Evolutionary conservation across 495 filamentous ascomycete genomes (phyloP).

Genomic region (Umbilicaria muhlenbergii): DNA sequence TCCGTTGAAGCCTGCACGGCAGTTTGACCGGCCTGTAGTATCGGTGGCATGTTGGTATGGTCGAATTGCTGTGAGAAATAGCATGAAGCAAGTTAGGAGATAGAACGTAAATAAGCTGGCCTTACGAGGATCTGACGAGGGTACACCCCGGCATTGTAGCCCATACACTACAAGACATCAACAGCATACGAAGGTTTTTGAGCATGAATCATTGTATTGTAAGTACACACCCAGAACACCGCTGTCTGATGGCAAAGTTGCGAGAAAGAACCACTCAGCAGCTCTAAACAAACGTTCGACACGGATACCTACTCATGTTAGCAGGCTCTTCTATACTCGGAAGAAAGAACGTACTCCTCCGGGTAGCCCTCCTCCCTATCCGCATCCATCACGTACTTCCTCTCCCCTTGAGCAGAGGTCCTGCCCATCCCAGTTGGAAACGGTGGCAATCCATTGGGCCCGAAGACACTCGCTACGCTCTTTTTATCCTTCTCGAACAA

Average conservation of each 20-base stretch:
- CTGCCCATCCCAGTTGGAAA: conserved; percentile 50
- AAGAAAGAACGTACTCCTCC: conserved; percentile 25
- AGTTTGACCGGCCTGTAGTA: no score
- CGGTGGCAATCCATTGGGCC: conserved; percentile 63
- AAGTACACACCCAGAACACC: no score
- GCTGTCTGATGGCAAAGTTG: no score
- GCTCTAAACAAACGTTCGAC: conserved; percentile 35
- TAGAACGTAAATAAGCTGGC: no score
- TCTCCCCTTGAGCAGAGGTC: conserved; percentile 15
- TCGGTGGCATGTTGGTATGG: no score
- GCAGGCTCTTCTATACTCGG: neutral
- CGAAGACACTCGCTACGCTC: conserved; percentile 48
- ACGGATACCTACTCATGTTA: conserved; percentile 31
- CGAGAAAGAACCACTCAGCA: neutral
- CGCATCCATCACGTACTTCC: conserved; percentile 27
- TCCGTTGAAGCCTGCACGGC: no score
- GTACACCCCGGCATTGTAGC: no score
- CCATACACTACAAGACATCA: conserved; percentile 11
- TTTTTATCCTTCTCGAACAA: conserved; percentile 54
- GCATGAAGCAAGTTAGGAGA: no score
- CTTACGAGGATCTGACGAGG: no score
- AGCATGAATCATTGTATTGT: no score
- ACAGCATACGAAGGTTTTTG: conserved; percentile 1
- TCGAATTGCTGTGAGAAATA: no score
- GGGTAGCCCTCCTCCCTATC: conserved; percentile 31